Conservation (phyloP, 768 basidiomycete genomes). For the Piloderma croceum region DNA sequence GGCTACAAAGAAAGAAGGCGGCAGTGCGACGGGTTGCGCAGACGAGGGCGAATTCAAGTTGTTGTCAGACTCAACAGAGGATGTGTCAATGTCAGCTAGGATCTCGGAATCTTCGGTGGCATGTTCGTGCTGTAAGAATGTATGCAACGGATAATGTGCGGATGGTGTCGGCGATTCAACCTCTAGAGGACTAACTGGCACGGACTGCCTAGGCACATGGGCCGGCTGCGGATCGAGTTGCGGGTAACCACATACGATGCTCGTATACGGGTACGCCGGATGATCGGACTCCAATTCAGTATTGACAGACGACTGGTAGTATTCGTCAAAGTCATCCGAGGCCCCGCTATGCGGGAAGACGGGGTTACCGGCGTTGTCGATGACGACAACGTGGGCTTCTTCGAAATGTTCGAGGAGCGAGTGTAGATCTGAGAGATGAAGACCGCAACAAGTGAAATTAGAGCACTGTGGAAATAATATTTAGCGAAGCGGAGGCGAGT, state of each 20-base stretch:
- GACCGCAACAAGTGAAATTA: slow-evolving; percentile 46
- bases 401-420: slow-evolving; percentile 49
- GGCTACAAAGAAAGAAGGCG: neutral
- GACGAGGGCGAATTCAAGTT: neutral
- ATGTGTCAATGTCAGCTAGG: neutral
- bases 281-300: slow-evolving; percentile 5
- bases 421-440: slow-evolving; percentile 41
- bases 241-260: slow-evolving; percentile 26
- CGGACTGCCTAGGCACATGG: neutral
- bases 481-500: neutral
- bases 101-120: neutral
- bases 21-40: neutral
- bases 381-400: slow-evolving; percentile 32
- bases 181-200: slow-evolving; percentile 2
- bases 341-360: slow-evolving; percentile 20
- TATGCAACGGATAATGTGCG: neutral
- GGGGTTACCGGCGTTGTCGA: slow-evolving; percentile 25
- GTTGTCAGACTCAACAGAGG: neutral
- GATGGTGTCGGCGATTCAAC: neutral
- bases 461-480: neutral
- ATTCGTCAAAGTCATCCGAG: neutral
- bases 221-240: slow-evolving; percentile 22
- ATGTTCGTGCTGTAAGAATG: neutral
- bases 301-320: neutral
- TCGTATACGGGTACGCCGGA: slow-evolving; percentile 10